phyloP scores from a whole-genome alignment of 2,329 filamentous ascomycete species.

The Phoma sp. region DNA sequence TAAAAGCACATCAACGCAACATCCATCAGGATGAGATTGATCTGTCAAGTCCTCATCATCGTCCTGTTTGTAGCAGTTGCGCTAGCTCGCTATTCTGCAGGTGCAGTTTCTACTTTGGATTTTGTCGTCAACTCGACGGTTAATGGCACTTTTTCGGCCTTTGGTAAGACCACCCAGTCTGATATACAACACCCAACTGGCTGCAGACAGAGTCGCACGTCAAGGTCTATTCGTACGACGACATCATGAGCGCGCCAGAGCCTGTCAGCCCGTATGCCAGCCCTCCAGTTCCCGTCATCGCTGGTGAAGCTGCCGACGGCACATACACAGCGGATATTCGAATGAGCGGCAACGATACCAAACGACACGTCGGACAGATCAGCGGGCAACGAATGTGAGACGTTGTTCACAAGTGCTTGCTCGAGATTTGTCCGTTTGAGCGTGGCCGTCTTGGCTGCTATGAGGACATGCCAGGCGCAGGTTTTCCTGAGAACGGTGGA shows the following conservation, averaged over 20 bases:
- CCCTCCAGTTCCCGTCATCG: not conserved
- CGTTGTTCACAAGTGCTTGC: not conserved
- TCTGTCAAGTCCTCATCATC: not conserved
- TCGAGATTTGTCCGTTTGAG: slow-evolving; percentile 2
- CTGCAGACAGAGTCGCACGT: not conserved
- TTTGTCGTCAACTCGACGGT: not conserved
- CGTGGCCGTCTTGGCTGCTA: slow-evolving; percentile 6
- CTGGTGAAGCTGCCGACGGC: not conserved
- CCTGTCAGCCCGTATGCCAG: not conserved
- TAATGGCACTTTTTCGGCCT: not conserved
- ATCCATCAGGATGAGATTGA: not conserved
- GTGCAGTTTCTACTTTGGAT: not conserved
- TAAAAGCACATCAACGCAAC: too few relatives aligned
- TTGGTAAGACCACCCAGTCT: not conserved
- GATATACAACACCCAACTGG: not conserved
- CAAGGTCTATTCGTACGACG: not conserved
- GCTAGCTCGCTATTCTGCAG: not conserved
- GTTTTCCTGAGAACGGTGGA: not conserved
- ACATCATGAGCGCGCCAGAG: not conserved
- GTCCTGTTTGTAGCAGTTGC: not conserved
- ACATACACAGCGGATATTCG: not conserved
- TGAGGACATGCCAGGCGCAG: slow-evolving; percentile 1
- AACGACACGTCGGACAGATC: slow-evolving; percentile 10
- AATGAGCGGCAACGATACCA: not conserved
- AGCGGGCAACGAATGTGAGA: slow-evolving; percentile 1